Evolutionary conservation across 805 yeast genomes (phyloP).

Genomic region (Sugiyamaella lignohabitans): DNA sequence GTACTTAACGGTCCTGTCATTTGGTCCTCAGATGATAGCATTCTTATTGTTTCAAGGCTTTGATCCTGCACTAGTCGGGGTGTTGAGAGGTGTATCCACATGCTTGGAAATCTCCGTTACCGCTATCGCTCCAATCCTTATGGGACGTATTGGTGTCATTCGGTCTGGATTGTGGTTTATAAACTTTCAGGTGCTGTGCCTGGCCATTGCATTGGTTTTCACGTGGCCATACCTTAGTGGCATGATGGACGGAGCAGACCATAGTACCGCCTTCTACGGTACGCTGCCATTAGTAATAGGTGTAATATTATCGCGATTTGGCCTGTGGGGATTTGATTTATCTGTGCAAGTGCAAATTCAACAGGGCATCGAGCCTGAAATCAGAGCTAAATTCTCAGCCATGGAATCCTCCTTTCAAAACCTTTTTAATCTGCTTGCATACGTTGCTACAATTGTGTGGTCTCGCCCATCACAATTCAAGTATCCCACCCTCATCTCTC

Average conservation of each 20-base stretch:
- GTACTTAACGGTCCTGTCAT: conserved; percentile 36
- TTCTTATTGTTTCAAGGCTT: conserved; percentile 32
- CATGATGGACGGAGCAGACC: conserved; percentile 3
- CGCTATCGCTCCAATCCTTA: conserved; percentile 29
- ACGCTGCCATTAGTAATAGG: conserved; percentile 23
- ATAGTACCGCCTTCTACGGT: conserved; percentile 3
- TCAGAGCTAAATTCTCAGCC: conserved; percentile 33
- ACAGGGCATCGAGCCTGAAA: conserved; percentile 30
- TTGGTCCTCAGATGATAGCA: conserved; percentile 36
- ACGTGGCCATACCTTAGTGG: conserved; percentile 5
- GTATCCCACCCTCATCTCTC: conserved; percentile 25
- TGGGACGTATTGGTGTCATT: conserved; percentile 25
- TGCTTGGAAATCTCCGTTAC: conserved; percentile 33
- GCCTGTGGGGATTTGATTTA: conserved; percentile 39
- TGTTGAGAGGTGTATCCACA: conserved; percentile 31
- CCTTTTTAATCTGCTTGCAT: conserved; percentile 29
- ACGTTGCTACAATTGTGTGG: conserved; percentile 29
- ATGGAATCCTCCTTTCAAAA: conserved; percentile 32
- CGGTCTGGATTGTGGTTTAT: conserved; percentile 31
- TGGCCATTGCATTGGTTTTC: conserved; percentile 26
- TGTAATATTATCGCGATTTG: conserved; percentile 32
- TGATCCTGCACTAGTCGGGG: conserved; percentile 29
- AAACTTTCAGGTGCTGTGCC: conserved; percentile 28
- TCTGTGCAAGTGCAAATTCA: conserved; percentile 34
- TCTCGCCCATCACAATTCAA: conserved; percentile 28